These are phyloP conservation scores for Aegilops longissima DNA, from an alignment of 176 grass and related monocot genomes.

Conservation along the genomic window DNA sequence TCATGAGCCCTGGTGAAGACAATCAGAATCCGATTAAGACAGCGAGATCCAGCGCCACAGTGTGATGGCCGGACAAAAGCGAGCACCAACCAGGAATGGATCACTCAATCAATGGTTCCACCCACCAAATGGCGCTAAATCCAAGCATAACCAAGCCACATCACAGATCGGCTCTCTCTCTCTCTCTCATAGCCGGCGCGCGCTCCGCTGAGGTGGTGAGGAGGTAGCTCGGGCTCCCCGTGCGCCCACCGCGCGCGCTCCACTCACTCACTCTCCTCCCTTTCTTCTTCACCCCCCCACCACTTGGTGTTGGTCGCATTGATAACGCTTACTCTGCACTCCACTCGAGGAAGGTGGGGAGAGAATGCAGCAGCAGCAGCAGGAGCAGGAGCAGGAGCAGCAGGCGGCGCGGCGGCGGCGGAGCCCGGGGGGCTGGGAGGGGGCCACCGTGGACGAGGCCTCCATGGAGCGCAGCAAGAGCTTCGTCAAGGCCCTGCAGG, in stretches of 20 bases:
- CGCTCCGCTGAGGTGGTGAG: no score
- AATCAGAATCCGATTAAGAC: no score
- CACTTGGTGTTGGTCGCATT: neutral
- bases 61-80: neutral
- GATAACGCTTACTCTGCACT: conserved; percentile 45
- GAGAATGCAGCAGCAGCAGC: conserved; percentile 28
- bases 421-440: neutral
- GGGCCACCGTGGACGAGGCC: conserved; percentile 75
- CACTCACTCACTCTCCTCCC: neutral
- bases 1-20: no score
- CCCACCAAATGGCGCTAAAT: neutral
- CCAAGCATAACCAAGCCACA: neutral
- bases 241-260: neutral
- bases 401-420: conserved; percentile 21
- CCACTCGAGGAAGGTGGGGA: neutral
- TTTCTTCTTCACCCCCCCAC: neutral
- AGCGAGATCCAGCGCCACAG: neutral
- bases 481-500: conserved; percentile 96
- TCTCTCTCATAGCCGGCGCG: no score
- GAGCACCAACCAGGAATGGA: neutral
- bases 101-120: neutral
- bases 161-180: no score
- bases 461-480: conserved; percentile 98
- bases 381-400: neutral
- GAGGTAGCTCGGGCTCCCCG: neutral